Base-by-base conservation (phyloP, 2,329 filamentous ascomycete species). In the Scedosporium dehoogii region DNA sequence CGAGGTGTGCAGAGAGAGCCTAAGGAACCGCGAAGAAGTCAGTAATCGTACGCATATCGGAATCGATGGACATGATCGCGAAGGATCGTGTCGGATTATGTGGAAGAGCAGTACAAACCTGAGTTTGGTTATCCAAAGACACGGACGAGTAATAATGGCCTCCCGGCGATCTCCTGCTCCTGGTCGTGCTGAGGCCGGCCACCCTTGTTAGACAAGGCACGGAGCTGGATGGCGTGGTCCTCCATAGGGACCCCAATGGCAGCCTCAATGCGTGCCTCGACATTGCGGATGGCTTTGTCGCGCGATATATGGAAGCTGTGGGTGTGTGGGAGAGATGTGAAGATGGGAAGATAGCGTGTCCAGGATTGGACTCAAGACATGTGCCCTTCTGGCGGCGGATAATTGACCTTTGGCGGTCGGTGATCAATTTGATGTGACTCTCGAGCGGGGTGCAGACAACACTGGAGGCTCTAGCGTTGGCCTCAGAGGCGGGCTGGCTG, bases 1-100 rank as follows among this genome's bases (percentile, higher is more conserved):
- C 82, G 60, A 99, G 83, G 72, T 89, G 81, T 63, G 89, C 83
- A 57, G 89, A 85, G 61, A 99, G 86, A 62, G 97, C 79, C 92
- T 97, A 67, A 48, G 33, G 44, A 25, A 14, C 27, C 18, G 42
- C 12, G 6, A 10, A 55, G 60, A n/a, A 21, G 38, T 58, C 41
- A 62, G 60, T 23, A 41, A 33, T 38, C 23, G 16, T 33, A 14
- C 12, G 9, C 25, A 18, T 27, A n/a, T 3, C 16, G 9, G 33
- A 10, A 55, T 14, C 6, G 7, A 48, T 23, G 51, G 23, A 23
- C 51, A 23, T 18, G 2, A 55, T n/a, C 44, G 9, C 44, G 6
- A 48, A 48, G 44, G 4, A 48, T 21, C 6, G 14, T 21, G 41
- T 29, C 4, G 41, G 9, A 59, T n/a, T 18, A 2, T 10, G 16